Evolutionary conservation across 2,329 filamentous ascomycete genomes (phyloP).

Genomic region (Ceratocystis papillata): DNA sequence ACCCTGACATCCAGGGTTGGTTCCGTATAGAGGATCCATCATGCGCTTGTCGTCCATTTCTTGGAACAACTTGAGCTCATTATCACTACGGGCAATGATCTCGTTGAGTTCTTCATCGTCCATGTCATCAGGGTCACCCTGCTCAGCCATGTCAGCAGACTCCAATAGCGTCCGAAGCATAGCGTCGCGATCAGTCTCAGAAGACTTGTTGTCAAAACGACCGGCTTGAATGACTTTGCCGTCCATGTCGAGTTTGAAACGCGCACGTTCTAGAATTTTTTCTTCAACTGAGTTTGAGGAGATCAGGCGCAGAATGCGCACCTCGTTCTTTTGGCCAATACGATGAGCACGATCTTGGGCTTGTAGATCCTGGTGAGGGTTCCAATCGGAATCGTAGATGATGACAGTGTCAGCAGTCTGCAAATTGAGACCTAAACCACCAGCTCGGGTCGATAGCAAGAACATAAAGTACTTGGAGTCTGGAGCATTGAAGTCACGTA

Average conservation of each 20-base stretch:
- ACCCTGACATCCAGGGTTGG: conserved; percentile 47
- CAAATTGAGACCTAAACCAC: conserved; percentile 92
- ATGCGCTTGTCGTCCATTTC: conserved; percentile 67
- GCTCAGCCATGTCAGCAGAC: conserved; percentile 59
- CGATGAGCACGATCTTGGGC: conserved; percentile 99
- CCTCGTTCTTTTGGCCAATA: conserved; percentile 99
- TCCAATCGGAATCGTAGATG: conserved; percentile 99
- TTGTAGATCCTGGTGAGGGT: conserved; percentile 97
- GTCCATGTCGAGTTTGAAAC: conserved; percentile 98
- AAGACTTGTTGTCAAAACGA: conserved; percentile 99
- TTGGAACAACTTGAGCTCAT: conserved; percentile 69
- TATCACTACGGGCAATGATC: conserved; percentile 79
- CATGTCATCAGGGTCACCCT: conserved; percentile 83
- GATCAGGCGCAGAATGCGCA: conserved; percentile 89
- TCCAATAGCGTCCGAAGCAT: conserved; percentile 91
- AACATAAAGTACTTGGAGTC: conserved; percentile 94
- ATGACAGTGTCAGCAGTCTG: conserved; percentile 98
- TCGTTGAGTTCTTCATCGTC: conserved; percentile 95
- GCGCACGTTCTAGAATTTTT: conserved; percentile 91
- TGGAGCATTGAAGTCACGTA: conserved; percentile 81
- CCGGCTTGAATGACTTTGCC: conserved; percentile 98
- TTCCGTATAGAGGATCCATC: conserved; percentile 60
- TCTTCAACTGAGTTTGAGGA: conserved; percentile 96
- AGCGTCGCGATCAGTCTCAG: conserved; percentile 93
- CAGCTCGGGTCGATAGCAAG: conserved; percentile 92